Percentiles rank a stretch among this genome's conserved stretches.
phyloP scores from a whole-genome alignment of 169 alveolate genomes.

The Cryptosporidium andersoni region DNA sequence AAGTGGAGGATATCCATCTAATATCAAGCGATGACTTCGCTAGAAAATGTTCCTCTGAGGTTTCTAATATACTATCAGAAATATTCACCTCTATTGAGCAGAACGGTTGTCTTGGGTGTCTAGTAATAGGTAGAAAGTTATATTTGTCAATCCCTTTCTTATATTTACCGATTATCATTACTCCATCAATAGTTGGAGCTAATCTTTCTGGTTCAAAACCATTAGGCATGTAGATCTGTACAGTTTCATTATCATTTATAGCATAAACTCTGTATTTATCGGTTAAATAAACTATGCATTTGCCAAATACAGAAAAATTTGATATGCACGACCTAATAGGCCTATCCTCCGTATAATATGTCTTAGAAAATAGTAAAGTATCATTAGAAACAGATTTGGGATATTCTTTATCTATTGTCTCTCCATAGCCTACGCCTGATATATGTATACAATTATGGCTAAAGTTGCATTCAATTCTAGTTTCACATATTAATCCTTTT shows the following conservation, averaged over 20 bases:
- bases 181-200: constrained; percentile 40
- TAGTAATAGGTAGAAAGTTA: neutral
- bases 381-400: no score
- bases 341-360: neutral
- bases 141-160: neutral
- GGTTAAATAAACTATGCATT: constrained; percentile 16
- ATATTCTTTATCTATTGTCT: no score
- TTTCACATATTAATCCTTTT: no score
- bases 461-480: no score
- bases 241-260: neutral
- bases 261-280: constrained; percentile 17
- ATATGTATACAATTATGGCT: no score
- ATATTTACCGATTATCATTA: constrained; percentile 19
- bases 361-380: no score
- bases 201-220: neutral
- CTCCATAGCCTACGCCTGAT: no score
- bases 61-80: no score
- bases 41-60: no score
- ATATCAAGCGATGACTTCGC: no score
- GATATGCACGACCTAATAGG: constrained; percentile 25
- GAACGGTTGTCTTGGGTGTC: neutral
- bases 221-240: neutral
- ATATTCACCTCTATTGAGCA: no score
- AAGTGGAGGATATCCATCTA: no score
- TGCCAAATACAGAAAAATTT: constrained; percentile 29